Evolutionary conservation across 148 eudicot genomes (phyloP), one percentile per base, ranked within the genome.

Genomic region (Heliamphora exappendiculata): DNA sequence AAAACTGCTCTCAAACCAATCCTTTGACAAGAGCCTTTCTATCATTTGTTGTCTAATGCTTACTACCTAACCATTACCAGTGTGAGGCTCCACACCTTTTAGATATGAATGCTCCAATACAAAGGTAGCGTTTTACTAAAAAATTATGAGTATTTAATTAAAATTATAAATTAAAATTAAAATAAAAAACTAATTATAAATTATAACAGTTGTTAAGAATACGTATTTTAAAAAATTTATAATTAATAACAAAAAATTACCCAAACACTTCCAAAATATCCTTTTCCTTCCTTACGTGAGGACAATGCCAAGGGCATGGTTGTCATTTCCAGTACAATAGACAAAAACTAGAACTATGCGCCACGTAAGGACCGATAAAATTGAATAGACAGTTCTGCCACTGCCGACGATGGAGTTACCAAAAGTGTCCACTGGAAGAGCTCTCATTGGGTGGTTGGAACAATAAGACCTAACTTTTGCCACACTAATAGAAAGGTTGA

Each of bases 41-140:
- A 72, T 9, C 57, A 50, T 28, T 49, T n/a, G n/a, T n/a, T n/a
- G n/a, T n/a, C n/a, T 71, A 41, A 73, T 73, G 76, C 34, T 73
- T 19, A 26, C 33, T 34, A 26, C 76, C 76, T 55, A 73, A 73
- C 66, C 75, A 53, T 59, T 42, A 26, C 3, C n/a, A 11, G 24
- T 39, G 68, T n/a, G 17, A 57, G 50, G 53, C 76, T 73, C 24
- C 44, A 54, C 65, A 54, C 45, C 45, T 57, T 44, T n/a, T 37
- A 39, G 4, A 57, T 57, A 67, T 36, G n/a, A n/a, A n/a, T n/a
- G n/a, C n/a, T n/a, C n/a, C n/a, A n/a, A n/a, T n/a, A n/a, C n/a
- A n/a, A n/a, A n/a, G n/a, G n/a, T n/a, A n/a, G n/a, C n/a, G n/a
- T n/a, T n/a, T n/a, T n/a, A n/a, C n/a, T n/a, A n/a, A n/a, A n/a